These are phyloP conservation scores for Solanum chilense DNA, from an alignment of 257 asterid genomes.

Conservation along the genomic window DNA sequence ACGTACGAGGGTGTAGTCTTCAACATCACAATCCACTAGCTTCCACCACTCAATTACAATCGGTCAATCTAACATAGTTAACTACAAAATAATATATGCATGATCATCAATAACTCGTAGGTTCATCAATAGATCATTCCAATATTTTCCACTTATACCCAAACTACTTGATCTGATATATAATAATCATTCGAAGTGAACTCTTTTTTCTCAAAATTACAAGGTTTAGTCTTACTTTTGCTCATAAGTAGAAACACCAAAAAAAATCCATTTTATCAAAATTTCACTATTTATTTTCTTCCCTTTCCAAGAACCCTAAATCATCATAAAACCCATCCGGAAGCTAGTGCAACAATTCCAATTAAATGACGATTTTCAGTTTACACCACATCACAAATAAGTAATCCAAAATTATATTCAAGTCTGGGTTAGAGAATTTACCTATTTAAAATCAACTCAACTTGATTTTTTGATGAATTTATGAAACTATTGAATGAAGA, in stretches of 20 bases:
- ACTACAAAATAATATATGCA: not conserved
- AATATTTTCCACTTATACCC: not conserved
- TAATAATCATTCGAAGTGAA: not conserved
- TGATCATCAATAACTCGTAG: not conserved
- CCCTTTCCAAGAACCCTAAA: not conserved
- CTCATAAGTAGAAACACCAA: not conserved
- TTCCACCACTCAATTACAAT: too few species aligned
- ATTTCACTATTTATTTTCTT: too few species aligned
- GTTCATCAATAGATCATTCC: not conserved
- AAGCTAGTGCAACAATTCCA: not conserved
- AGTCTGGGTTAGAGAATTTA: not conserved
- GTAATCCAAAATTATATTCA: not conserved
- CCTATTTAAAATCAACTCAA: not conserved
- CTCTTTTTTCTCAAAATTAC: not conserved
- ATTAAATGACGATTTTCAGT: not conserved
- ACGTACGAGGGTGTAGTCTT: not conserved
- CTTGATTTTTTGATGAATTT: not conserved
- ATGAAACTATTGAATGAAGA: not conserved
- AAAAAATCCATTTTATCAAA: not conserved
- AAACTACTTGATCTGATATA: not conserved
- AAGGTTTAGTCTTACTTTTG: not conserved
- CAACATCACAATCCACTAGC: not conserved
- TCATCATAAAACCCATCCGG: not conserved
- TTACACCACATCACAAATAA: not conserved
- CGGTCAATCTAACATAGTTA: too few species aligned